Base-by-base conservation (phyloP, 139 green algal genomes). In the Volvox reticuliferus region DNA sequence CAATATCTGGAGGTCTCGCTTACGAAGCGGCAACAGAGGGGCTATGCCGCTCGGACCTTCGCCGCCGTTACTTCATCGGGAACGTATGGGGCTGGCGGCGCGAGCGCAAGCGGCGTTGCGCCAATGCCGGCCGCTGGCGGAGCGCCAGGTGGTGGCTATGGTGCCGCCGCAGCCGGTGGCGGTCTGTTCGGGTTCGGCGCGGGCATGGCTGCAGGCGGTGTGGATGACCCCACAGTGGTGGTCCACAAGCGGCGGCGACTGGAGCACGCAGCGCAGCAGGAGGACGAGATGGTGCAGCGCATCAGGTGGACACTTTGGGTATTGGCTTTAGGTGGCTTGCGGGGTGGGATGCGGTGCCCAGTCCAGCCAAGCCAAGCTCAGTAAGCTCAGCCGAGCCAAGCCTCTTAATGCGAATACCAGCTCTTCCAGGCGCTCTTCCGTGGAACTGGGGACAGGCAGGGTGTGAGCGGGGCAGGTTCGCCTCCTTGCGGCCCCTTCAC, bases 171-270 rank as follows among this genome's bases (percentile, higher is more conserved):
- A 33, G 37, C 44, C 44, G 76, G 65, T 14, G 76, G 88, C 76
- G 88, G 83, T 62, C 61, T 55, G 6, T 91, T 85, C 36, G 90
- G 90, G 12, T 80, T 67, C 35, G 65, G 82, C 16, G 84, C 67
- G 16, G 68, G 24, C n/a, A 13, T 30, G 67, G 5, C 30, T 55
- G 22, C 32, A 37, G 80, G 21, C 50, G 89, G 12, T 20, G 36
- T 30, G 12, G 82, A 90, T 3, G 86, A 90, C 86, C 55, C 61
- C 13, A 62, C 63, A 9, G 86, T 65, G 86, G 50, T 55, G 3
- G 55, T 77, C 16, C 93, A 91, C 84, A 98, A 98, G 92, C 94
- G 96, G 79, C 96, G 96, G 88, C 89, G 95, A 32, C 89, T 98
- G 91, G 94, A 94, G 77, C 94, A 97, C 55, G 96, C 96, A 17